Conservation (phyloP, 2,329 filamentous ascomycete genomes). For the Phyllosticta citrichinensis region DNA sequence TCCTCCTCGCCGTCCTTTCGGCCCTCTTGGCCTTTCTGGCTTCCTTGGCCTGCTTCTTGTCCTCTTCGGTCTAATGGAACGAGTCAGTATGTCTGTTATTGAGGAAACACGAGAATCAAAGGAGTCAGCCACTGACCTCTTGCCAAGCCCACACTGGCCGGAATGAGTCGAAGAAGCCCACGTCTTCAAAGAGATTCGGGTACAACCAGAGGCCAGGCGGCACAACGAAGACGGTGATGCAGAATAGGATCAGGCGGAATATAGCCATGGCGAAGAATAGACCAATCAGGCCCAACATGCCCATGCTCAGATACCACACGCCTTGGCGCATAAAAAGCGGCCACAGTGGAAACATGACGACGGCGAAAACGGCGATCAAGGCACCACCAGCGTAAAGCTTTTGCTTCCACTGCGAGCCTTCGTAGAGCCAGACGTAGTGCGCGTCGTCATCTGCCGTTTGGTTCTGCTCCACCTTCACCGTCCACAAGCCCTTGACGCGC, state of each 20-base stretch:
- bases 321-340: slow-evolving; percentile 81
- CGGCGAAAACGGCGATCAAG: slow-evolving; percentile 69
- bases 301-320: slow-evolving; percentile 96
- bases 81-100: neutral
- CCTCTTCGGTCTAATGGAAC: slow-evolving; percentile 25
- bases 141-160: slow-evolving; percentile 97
- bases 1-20: slow-evolving; percentile 14
- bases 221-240: slow-evolving; percentile 74
- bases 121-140: slow-evolving; percentile 51
- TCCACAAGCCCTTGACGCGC: slow-evolving; percentile 92
- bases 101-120: neutral
- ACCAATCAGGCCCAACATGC: slow-evolving; percentile 77
- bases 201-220: slow-evolving; percentile 95
- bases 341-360: slow-evolving; percentile 96
- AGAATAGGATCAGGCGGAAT: slow-evolving; percentile 89
- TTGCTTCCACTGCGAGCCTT: slow-evolving; percentile 86
- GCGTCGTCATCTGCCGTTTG: slow-evolving; percentile 79
- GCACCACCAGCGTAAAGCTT: slow-evolving; percentile 84
- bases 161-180: slow-evolving; percentile 97
- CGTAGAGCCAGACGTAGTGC: slow-evolving; percentile 96
- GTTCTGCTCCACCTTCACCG: slow-evolving; percentile 88
- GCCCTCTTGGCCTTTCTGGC: slow-evolving; percentile 19
- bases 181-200: slow-evolving; percentile 96
- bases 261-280: slow-evolving; percentile 98
- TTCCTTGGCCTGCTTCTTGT: slow-evolving; percentile 22